phyloP scores from a whole-genome alignment of 345 rosid species.

The Eucalyptus fibrosa region DNA sequence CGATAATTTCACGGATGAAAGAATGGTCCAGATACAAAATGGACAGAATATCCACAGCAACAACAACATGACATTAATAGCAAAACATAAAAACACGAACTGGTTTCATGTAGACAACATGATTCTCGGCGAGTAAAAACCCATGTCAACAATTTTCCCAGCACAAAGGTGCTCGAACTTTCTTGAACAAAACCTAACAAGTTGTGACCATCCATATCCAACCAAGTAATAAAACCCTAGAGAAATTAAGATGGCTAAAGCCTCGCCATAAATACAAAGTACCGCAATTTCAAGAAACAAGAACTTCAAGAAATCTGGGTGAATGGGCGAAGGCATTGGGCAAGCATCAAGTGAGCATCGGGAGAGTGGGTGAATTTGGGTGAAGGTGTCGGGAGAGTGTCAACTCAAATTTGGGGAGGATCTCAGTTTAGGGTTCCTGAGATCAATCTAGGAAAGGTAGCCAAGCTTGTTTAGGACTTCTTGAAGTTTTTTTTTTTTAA shows the following conservation, averaged over 20 bases:
- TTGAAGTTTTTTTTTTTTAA: not conserved
- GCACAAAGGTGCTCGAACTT: not conserved
- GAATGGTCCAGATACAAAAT: too few species aligned
- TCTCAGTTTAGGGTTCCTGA: not conserved
- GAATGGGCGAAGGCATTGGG: not conserved
- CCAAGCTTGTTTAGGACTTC: not conserved
- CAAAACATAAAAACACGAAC: not conserved
- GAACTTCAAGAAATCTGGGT: not conserved
- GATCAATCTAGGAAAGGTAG: not conserved
- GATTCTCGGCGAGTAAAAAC: not conserved
- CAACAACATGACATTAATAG: too few species aligned
- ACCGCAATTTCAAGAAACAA: not conserved
- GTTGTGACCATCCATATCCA: not conserved
- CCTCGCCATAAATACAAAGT: not conserved
- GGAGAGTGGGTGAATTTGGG: not conserved
- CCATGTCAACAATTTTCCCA: not conserved
- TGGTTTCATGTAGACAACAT: not conserved
- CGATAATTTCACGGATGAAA: too few species aligned
- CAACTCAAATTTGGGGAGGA: not conserved
- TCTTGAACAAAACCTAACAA: not conserved
- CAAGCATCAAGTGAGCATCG: not conserved
- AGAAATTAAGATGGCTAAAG: not conserved
- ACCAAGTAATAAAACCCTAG: not conserved
- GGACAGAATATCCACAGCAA: too few species aligned
- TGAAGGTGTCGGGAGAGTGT: not conserved